phyloP scores from a whole-genome alignment of 2,329 filamentous ascomycete genomes.

The Scolecobasidium constrictum region DNA sequence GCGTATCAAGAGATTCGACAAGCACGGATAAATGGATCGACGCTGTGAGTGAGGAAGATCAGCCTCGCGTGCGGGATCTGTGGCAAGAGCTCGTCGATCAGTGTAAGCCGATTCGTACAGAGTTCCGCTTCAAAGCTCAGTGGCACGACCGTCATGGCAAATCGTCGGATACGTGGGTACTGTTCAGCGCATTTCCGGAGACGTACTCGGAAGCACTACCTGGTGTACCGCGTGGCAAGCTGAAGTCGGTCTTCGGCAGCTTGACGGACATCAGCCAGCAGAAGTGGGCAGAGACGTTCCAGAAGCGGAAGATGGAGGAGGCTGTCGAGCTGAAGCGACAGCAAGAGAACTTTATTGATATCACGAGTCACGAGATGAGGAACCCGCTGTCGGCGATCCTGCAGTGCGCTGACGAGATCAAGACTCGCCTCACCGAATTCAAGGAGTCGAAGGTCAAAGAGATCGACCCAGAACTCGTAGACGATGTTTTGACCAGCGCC shows the following conservation, averaged over 20 bases:
- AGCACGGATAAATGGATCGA: constrained; percentile 61
- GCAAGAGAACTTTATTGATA: constrained; percentile 75
- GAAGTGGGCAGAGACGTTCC: constrained; percentile 73
- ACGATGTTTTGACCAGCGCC: constrained; percentile 58
- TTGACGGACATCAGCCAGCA: constrained; percentile 80
- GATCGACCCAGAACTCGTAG: constrained; percentile 36
- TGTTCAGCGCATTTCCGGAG: constrained; percentile 68
- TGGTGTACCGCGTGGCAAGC: constrained; percentile 12
- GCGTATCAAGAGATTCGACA: constrained; percentile 48
- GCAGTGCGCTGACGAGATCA: constrained; percentile 68
- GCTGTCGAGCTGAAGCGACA: constrained; percentile 71
- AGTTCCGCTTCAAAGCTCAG: constrained; percentile 64
- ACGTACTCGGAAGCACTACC: constrained; percentile 2
- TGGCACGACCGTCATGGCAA: constrained; percentile 50
- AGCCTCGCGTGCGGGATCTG: constrained; percentile 43
- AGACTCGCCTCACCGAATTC: constrained; percentile 35
- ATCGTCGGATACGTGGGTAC: constrained; percentile 59
- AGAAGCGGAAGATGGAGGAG: constrained; percentile 67
- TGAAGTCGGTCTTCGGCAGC: constrained; percentile 69
- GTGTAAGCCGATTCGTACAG: constrained; percentile 54
- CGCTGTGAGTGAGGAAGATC: constrained; percentile 57
- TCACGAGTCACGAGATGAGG: constrained; percentile 66
- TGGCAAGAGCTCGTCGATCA: constrained; percentile 54
- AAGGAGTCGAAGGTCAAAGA: constrained; percentile 36
- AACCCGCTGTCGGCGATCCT: constrained; percentile 66